These are phyloP conservation scores for Rutstroemia sydowiana DNA, from an alignment of 2,329 filamentous ascomycete species.

Conservation along the genomic window DNA sequence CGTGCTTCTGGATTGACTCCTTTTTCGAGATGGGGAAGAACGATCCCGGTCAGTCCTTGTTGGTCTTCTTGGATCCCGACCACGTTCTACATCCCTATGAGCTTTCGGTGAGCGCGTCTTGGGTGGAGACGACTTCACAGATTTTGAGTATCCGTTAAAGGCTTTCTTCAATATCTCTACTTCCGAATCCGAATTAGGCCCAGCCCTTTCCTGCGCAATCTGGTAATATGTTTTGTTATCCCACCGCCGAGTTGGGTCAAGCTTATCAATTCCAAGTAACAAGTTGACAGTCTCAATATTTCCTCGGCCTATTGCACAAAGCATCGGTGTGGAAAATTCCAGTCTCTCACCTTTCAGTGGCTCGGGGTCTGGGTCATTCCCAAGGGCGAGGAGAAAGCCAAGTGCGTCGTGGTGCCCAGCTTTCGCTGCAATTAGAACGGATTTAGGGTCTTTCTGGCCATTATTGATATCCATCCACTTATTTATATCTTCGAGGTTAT, in stretches of 20 bases:
- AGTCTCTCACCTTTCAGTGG: conserved; percentile 48
- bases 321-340: conserved; percentile 84
- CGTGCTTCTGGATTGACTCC: conserved; percentile 21
- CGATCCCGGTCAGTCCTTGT: conserved; percentile 19
- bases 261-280: conserved; percentile 72
- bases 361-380: conserved; percentile 60
- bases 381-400: conserved; percentile 39
- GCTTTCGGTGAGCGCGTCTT: conserved; percentile 45
- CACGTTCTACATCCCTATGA: conserved; percentile 31
- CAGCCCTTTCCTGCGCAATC: conserved; percentile 60
- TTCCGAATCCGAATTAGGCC: conserved; percentile 87
- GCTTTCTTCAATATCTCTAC: conserved; percentile 70
- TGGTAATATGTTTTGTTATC: conserved; percentile 80
- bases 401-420: conserved; percentile 67
- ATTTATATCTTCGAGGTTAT: conserved; percentile 54
- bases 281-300: conserved; percentile 80
- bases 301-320: conserved; percentile 84
- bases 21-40: conserved; percentile 22
- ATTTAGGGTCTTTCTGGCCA: conserved; percentile 65
- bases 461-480: conserved; percentile 48
- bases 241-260: conserved; percentile 72
- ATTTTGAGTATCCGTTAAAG: conserved; percentile 57
- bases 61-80: conserved; percentile 21
- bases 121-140: conserved; percentile 37
- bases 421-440: conserved; percentile 83